Evolutionary conservation across 2,329 filamentous ascomycete species (phyloP).

Genomic region (Alternaria triticina): DNA sequence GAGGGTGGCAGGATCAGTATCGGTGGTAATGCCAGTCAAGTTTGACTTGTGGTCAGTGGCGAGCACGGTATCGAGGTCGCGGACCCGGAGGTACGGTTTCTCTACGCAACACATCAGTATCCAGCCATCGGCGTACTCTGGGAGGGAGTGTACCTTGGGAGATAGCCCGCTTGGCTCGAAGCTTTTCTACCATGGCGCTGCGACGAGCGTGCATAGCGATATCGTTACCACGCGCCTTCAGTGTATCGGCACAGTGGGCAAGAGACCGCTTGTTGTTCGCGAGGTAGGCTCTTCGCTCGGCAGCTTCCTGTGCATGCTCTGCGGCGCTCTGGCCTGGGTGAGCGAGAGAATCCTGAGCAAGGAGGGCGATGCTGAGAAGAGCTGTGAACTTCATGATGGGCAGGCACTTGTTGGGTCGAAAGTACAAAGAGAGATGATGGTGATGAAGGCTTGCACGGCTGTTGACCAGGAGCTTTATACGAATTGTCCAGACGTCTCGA

Average conservation of each 20-base stretch:
- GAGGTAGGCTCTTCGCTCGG: constrained; percentile 46
- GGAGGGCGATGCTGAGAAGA: constrained; percentile 33
- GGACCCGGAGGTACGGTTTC: constrained; percentile 35
- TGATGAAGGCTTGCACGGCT: neutral
- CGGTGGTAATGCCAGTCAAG: constrained; percentile 35
- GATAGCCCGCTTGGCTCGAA: constrained; percentile 49
- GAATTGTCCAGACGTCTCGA: neutral
- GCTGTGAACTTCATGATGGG: constrained; percentile 33
- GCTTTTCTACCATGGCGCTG: constrained; percentile 46
- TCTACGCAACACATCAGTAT: constrained; percentile 21
- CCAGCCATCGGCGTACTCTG: neutral
- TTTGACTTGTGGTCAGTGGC: constrained; percentile 40
- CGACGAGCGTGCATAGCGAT: constrained; percentile 52
- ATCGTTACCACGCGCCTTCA: constrained; percentile 50
- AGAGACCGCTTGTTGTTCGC: constrained; percentile 49
- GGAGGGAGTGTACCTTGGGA: constrained; percentile 14
- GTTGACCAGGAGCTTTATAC: constrained; percentile 1
- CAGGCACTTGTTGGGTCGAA: neutral
- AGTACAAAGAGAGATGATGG: neutral
- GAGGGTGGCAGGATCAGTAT: constrained; percentile 35
- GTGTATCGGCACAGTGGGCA: constrained; percentile 49
- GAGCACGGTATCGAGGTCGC: constrained; percentile 36
- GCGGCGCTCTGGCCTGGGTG: constrained; percentile 48
- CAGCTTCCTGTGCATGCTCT: constrained; percentile 44
- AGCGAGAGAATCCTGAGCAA: constrained; percentile 37